phyloP scores from a whole-genome alignment of 1,284 basidiomycete species.

The Moesziomyces sp. region DNA sequence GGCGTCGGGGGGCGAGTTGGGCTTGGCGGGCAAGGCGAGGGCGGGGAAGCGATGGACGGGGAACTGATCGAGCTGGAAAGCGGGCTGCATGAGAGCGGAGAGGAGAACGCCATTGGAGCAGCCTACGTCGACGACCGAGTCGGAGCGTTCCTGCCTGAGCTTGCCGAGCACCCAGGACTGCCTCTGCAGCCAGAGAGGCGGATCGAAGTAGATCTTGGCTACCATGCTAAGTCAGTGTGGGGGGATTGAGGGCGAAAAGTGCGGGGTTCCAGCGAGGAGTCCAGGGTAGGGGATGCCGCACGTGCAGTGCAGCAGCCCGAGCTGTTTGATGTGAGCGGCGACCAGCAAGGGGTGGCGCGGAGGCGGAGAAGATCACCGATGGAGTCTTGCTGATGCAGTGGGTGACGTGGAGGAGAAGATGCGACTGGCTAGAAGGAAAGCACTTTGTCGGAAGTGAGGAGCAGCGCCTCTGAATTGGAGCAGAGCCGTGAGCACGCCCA shows the following conservation, averaged over 20 bases:
- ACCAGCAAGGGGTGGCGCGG: not conserved
- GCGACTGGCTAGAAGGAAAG: not conserved
- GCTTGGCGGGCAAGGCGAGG: slow-evolving; percentile 16
- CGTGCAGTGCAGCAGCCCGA: not conserved
- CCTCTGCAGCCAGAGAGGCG: slow-evolving; percentile 50
- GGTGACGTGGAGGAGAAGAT: not conserved
- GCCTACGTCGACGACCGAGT: slow-evolving; percentile 51
- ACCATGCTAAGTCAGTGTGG: slow-evolving; percentile 9
- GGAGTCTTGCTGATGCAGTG: too few relatives aligned
- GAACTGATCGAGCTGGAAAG: slow-evolving; percentile 50
- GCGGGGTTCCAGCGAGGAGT: too few relatives aligned
- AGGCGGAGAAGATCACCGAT: too few relatives aligned
- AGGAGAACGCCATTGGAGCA: slow-evolving; percentile 50
- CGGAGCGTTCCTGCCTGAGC: slow-evolving; percentile 36
- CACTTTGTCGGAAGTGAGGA: not conserved
- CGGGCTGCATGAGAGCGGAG: slow-evolving; percentile 48
- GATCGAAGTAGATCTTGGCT: slow-evolving; percentile 49
- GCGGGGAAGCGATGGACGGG: slow-evolving; percentile 49
- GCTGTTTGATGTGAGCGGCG: not conserved
- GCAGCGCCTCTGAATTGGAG: not conserved
- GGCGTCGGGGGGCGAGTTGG: not conserved
- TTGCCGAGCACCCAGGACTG: slow-evolving; percentile 48
- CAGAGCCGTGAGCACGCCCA: too few relatives aligned
- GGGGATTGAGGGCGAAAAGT: not conserved
- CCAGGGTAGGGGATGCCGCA: not conserved